Conservation (phyloP, 2,329 filamentous ascomycete genomes). For the Mycosphaerelloides madeirae region DNA sequence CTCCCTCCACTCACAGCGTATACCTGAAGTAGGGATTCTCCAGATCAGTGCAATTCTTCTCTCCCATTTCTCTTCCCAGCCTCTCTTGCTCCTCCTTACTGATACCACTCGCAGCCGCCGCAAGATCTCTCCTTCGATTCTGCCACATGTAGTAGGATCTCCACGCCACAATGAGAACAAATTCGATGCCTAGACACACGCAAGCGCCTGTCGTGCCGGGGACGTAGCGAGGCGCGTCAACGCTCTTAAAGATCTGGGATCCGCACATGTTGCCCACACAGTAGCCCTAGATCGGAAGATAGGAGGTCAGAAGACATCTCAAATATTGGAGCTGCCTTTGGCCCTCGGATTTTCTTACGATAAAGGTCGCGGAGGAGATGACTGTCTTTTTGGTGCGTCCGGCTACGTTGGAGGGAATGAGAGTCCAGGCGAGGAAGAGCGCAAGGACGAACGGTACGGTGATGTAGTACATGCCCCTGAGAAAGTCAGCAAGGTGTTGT, state of each 20-base stretch:
- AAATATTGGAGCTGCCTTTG: no score
- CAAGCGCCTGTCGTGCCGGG: constrained; percentile 41
- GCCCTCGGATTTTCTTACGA: no score
- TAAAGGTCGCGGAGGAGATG: constrained; percentile 43
- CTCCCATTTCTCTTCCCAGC: constrained; percentile 62
- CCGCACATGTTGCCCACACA: constrained; percentile 48
- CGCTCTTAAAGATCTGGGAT: constrained; percentile 43
- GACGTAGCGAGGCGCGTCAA: constrained; percentile 44
- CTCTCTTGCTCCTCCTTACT: constrained; percentile 57
- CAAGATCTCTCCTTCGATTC: constrained; percentile 32
- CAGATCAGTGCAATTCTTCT: constrained; percentile 67
- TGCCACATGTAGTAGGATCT: constrained; percentile 38
- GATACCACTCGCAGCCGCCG: constrained; percentile 22
- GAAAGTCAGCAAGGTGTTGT: not conserved
- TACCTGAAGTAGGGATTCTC: constrained; percentile 29
- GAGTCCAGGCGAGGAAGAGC: constrained; percentile 33
- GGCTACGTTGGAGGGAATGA: constrained; percentile 43
- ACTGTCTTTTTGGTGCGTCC: constrained; percentile 47
- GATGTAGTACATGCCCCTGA: constrained; percentile 29
- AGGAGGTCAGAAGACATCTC: no score
- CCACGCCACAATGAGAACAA: constrained; percentile 38
- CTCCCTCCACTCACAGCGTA: constrained; percentile 22
- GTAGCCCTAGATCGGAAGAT: no score
- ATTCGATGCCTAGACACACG: constrained; percentile 31
- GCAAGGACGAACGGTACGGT: constrained; percentile 32